A percentile compares a stretch with the other conserved stretches of the same genome.
phyloP scores from a whole-genome alignment of 1,284 basidiomycete genomes.

The Apiotrichum akiyoshidainum region DNA sequence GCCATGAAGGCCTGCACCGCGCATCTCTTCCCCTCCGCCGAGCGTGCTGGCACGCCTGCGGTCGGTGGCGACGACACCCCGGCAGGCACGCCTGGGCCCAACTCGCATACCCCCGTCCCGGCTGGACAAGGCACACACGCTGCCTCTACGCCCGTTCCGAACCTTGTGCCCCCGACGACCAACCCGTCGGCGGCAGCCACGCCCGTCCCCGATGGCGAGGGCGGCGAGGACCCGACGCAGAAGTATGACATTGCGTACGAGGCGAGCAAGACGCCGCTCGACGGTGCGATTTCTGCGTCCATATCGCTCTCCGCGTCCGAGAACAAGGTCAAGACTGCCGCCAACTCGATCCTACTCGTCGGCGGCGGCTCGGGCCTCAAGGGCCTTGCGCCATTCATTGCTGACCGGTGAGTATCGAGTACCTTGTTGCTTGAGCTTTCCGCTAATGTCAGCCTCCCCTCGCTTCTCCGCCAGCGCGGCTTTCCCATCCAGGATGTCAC shows the following conservation, averaged over 20 bases:
- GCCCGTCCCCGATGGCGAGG: constrained; percentile 17
- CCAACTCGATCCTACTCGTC: constrained; percentile 82
- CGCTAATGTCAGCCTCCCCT: constrained; percentile 37
- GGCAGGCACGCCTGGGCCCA: background rate
- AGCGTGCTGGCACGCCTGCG: constrained; percentile 2
- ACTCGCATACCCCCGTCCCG: constrained; percentile 1
- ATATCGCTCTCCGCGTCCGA: constrained; percentile 79
- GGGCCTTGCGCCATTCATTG: constrained; percentile 41
- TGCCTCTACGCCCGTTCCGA: background rate
- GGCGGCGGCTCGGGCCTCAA: constrained; percentile 66
- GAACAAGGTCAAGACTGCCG: constrained; percentile 83
- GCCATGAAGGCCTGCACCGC: constrained; percentile 83
- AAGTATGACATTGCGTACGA: constrained; percentile 56
- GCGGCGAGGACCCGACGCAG: constrained; percentile 7
- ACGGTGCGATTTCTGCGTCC: constrained; percentile 90
- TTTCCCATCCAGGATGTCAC: constrained; percentile 82
- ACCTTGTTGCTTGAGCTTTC: too few relatives aligned
- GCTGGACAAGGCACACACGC: background rate
- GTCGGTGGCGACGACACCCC: background rate
- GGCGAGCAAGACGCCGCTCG: constrained; percentile 85
- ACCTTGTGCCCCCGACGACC: constrained; percentile 15
- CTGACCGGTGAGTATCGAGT: constrained; percentile 42
- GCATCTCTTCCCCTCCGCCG: constrained; percentile 61
- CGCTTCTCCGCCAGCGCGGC: constrained; percentile 74
- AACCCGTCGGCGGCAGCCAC: constrained; percentile 16